phyloP scores from a whole-genome alignment of 2,329 filamentous ascomycete species.

The Leptographium procerum region DNA sequence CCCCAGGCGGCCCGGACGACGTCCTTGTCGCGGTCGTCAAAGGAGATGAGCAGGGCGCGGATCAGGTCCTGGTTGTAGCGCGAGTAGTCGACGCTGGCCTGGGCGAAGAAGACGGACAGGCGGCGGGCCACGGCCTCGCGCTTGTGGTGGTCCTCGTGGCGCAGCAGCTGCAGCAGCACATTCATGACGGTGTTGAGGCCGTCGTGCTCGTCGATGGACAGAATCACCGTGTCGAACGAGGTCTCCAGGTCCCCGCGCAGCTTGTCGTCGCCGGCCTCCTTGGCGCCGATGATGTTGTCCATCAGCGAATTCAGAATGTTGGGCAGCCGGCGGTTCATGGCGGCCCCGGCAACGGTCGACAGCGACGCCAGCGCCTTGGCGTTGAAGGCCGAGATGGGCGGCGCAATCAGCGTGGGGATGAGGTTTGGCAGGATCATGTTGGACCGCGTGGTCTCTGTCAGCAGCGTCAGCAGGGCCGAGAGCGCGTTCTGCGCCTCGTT shows the following conservation, averaged over 20 bases:
- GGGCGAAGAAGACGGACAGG: conserved; percentile 74
- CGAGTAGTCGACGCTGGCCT: conserved; percentile 77
- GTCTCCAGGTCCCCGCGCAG: conserved; percentile 62
- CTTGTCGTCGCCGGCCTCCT: conserved; percentile 56
- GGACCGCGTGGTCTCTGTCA: conserved; percentile 85
- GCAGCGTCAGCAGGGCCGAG: conserved; percentile 80
- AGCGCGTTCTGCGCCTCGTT: conserved; percentile 74
- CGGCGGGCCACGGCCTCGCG: conserved; percentile 69
- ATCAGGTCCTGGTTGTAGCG: conserved; percentile 95
- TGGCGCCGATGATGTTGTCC: conserved; percentile 55
- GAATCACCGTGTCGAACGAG: conserved; percentile 79
- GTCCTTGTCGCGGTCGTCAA: conserved; percentile 71
- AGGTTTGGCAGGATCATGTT: conserved; percentile 96
- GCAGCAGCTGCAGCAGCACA: conserved; percentile 74
- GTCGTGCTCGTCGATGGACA: conserved; percentile 92
- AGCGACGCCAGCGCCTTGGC: conserved; percentile 87
- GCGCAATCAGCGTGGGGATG: conserved; percentile 80
- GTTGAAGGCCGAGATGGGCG: conserved; percentile 89
- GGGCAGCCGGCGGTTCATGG: conserved; percentile 83
- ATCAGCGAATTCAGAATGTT: conserved; percentile 87
- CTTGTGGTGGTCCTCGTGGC: conserved; percentile 83
- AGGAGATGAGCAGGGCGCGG: conserved; percentile 77
- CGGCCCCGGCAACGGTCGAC: conserved; percentile 77
- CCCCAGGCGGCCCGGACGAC: conserved; percentile 87
- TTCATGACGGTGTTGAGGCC: conserved; percentile 94